Base-by-base conservation (phyloP, 2,329 filamentous ascomycete species). In the Zasmidium citrigriseum region DNA sequence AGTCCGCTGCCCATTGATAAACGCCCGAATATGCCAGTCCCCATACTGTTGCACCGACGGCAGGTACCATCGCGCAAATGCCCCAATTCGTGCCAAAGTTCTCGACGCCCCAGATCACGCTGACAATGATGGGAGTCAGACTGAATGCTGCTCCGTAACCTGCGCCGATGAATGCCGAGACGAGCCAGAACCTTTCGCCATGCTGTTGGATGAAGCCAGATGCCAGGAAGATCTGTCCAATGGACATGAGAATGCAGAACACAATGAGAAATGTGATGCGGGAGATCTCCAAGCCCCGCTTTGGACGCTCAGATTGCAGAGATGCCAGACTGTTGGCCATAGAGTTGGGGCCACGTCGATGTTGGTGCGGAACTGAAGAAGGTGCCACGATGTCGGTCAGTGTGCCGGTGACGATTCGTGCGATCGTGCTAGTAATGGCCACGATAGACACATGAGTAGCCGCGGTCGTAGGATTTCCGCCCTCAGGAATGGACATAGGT, bases 61-160 rank as follows among this genome's bases (percentile, higher is more conserved):
- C 95, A 2, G 95, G 95, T 57, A 93, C 87, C 81, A 96, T 95
- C 45, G 93, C 92, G 7, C 98, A 87, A 61, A 98, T 93, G 10
- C 95, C 95, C 87, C 93, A 99, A 69, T 99, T 98, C 0, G 95
- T 99, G 58, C 91, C 95, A 72, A 99, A 98, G 73, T 98, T 99
- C 78, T 98, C 93, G 0, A 96, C 92, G 23, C 95, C 95, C 95
- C 95, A 99, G 47, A 99, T 66, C 9, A 97, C 92, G n/a, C 88
- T 91, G 66, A 97, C 89, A 57, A 98, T 90, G 64, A 98, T 93
- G 2, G 95, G 95, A 0, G 90, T 89, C 4, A 98, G 83, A 48
- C 86, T 90, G 78, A 98, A 99, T 21, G 93, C 86, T 27, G 93
- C 93, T 46, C 95, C 95, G 71, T 99, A 98, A 46, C 95, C 95